Percentiles rank a stretch among this genome's conserved stretches.
phyloP scores from a whole-genome alignment of 345 rosid species.

The Anacardium occidentale region DNA sequence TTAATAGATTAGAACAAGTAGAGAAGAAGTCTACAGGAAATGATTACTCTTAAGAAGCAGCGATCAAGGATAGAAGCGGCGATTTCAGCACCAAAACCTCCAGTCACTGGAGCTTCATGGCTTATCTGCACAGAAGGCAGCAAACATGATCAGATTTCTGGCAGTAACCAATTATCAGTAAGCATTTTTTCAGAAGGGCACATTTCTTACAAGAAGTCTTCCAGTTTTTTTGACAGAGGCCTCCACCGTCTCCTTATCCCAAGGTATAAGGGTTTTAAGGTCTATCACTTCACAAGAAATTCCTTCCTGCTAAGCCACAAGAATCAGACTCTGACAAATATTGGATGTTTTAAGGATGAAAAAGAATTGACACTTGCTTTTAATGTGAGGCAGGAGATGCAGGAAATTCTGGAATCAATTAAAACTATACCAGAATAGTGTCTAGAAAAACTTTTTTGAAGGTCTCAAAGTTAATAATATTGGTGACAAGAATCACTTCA shows the following conservation, averaged over 20 bases:
- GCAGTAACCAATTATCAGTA: background rate
- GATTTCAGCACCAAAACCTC: constrained; percentile 94
- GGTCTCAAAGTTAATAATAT: too few species aligned
- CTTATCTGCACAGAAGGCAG: constrained; percentile 55
- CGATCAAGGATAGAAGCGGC: constrained; percentile 77
- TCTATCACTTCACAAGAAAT: constrained; percentile 89
- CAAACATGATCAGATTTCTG: constrained; percentile 1
- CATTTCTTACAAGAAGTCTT: constrained; percentile 63
- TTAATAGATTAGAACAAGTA: background rate
- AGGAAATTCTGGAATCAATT: too few species aligned
- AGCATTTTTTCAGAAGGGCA: background rate
- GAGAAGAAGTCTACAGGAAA: background rate
- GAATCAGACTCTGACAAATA: background rate
- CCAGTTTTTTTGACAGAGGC: constrained; percentile 86
- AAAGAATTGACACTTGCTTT: too few species aligned
- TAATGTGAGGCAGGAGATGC: too few species aligned
- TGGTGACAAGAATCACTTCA: constrained; percentile 2
- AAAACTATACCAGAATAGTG: too few species aligned
- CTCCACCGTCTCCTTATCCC: constrained; percentile 92
- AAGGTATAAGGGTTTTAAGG: constrained; percentile 77
- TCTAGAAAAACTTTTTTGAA: too few species aligned
- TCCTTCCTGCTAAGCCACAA: constrained; percentile 58
- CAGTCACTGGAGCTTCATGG: constrained; percentile 90
- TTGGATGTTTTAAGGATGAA: too few species aligned
- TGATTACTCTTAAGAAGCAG: constrained; percentile 69